Conservation (phyloP, 2,329 filamentous ascomycete species). For the Volutella citrinella region DNA sequence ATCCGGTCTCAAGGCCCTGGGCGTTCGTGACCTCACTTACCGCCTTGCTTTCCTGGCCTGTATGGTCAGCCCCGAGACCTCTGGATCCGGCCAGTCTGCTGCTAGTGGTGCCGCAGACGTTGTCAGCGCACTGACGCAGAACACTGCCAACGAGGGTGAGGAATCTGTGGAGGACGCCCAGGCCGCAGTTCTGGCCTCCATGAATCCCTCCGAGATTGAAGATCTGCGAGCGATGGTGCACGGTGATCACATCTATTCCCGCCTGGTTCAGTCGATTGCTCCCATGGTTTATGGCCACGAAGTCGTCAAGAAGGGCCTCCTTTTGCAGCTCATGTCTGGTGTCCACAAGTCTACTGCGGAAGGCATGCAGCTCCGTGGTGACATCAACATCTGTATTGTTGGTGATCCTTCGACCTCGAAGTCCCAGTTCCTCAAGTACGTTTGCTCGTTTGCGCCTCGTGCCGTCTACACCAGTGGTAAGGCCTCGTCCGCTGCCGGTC, state of each 20-base stretch:
- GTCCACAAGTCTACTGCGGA: conserved; percentile 89
- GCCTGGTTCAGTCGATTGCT: conserved; percentile 88
- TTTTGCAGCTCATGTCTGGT: conserved; percentile 94
- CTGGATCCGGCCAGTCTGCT: conserved; percentile 71
- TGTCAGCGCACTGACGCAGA: conserved; percentile 70
- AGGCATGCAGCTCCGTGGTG: conserved; percentile 91
- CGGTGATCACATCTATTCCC: conserved; percentile 89
- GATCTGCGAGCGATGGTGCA: conserved; percentile 93
- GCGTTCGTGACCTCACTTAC: conserved; percentile 93
- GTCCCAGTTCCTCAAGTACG: conserved; percentile 96
- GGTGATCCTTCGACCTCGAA: conserved; percentile 97
- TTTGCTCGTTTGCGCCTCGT: conserved; percentile 93
- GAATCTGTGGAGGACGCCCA: conserved; percentile 82
- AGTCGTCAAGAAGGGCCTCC: conserved; percentile 93
- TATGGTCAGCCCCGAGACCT: conserved; percentile 89
- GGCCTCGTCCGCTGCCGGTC: conserved; percentile 92
- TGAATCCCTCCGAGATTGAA: conserved; percentile 84
- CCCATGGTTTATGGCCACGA: conserved; percentile 98
- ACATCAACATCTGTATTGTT: conserved; percentile 98
- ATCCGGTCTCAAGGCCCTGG: conserved; percentile 83
- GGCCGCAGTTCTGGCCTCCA: conserved; percentile 78
- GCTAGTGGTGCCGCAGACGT: conserved; percentile 70
- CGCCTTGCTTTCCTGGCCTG: conserved; percentile 94
- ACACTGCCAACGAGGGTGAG: conserved; percentile 60
- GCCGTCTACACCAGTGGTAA: conserved; percentile 98